Evolutionary conservation across 139 green algal species (phyloP).

Genomic region (Chlamydomonas sp.): DNA sequence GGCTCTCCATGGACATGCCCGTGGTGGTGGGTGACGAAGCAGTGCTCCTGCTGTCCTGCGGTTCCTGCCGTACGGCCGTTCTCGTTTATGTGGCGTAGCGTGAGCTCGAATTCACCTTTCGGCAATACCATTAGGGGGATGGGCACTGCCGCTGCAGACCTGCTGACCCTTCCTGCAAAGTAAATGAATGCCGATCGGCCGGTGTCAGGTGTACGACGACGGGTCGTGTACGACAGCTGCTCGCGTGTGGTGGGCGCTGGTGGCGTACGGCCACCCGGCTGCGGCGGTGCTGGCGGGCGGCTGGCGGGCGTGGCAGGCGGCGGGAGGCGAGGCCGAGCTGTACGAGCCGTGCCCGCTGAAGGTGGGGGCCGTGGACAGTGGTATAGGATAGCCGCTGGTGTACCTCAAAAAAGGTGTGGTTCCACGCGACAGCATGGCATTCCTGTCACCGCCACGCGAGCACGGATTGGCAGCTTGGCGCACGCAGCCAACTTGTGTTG

Average conservation of each 20-base stretch:
- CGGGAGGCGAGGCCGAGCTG: conserved; percentile 10
- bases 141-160: too few species aligned
- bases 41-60: too few species aligned
- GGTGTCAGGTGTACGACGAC: conserved; percentile 24
- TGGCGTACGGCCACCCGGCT: conserved; percentile 32
- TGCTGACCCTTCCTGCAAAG: too few species aligned
- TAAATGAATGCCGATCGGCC: neutral
- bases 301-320: conserved; percentile 23
- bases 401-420: neutral
- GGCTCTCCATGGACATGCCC: neutral
- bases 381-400: neutral
- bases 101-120: too few species aligned
- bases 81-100: too few species aligned
- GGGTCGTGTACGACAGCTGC: conserved; percentile 7
- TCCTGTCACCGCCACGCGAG: neutral
- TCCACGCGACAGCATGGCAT: neutral
- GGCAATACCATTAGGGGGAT: too few species aligned
- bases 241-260: conserved; percentile 38
- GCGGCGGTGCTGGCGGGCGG: conserved; percentile 33
- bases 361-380: neutral
- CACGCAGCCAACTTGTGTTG: too few species aligned
- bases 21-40: conserved; percentile 17
- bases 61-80: too few species aligned
- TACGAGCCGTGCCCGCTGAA: conserved; percentile 52
- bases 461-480: too few species aligned